Evolutionary conservation across 2,329 filamentous ascomycete species (phyloP).

Genomic region (Colletotrichum sp.): DNA sequence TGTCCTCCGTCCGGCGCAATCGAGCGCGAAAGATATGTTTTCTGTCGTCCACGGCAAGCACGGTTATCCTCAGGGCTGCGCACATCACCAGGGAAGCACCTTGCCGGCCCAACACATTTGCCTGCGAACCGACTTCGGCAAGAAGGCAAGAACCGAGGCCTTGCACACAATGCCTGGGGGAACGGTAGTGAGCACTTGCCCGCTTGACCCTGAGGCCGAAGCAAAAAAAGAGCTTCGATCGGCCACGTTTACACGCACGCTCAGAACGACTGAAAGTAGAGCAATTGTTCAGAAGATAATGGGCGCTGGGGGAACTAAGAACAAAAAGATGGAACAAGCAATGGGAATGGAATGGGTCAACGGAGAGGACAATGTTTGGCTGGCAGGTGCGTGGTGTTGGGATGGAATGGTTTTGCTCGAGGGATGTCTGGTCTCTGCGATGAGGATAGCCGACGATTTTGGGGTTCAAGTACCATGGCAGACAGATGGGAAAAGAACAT

Average conservation of each 20-base stretch:
- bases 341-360: constrained; percentile 33
- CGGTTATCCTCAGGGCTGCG: too few relatives aligned
- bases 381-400: constrained; percentile 68
- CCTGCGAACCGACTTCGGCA: constrained; percentile 38
- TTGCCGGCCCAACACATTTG: constrained; percentile 36
- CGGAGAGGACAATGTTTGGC: constrained; percentile 58
- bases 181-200: constrained; percentile 58
- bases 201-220: constrained; percentile 41
- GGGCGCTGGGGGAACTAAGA: too few relatives aligned
- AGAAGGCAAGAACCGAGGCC: constrained; percentile 49
- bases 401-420: constrained; percentile 69
- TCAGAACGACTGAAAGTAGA: too few relatives aligned
- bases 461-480: constrained; percentile 48
- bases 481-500: not conserved
- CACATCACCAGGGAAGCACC: constrained; percentile 29
- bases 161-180: constrained; percentile 57
- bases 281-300: too few relatives aligned
- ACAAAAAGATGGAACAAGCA: too few relatives aligned
- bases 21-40: too few relatives aligned
- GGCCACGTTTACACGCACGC: constrained; percentile 55
- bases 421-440: constrained; percentile 64
- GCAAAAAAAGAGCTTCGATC: constrained; percentile 45
- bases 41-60: too few relatives aligned
- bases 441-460: constrained; percentile 58
- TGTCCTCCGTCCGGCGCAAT: too few relatives aligned